Conservation (phyloP, 2,329 filamentous ascomycete genomes). For the Sphaceloma murrayae region DNA sequence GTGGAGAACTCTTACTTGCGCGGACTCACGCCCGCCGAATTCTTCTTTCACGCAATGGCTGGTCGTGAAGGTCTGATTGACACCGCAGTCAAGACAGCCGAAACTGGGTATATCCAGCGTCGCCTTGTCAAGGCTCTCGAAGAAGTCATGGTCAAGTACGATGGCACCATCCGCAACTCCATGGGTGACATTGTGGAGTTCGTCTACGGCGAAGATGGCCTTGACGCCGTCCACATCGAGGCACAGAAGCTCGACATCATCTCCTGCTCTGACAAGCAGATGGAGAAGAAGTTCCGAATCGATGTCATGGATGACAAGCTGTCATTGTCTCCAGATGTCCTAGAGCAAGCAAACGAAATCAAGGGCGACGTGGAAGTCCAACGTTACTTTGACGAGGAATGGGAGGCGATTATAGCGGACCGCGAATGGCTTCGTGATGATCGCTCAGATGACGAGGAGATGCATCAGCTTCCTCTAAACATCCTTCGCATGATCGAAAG, state of each 20-base stretch:
- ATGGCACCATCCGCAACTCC: constrained; percentile 94
- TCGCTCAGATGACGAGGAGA: constrained; percentile 64
- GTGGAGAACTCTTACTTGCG: constrained; percentile 98
- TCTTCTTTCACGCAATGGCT: constrained; percentile 99
- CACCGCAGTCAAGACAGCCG: constrained; percentile 97
- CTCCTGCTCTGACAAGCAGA: constrained; percentile 64
- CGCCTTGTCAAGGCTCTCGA: constrained; percentile 96
- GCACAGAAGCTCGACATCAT: constrained; percentile 84
- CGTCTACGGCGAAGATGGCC: constrained; percentile 91
- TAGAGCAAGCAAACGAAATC: constrained; percentile 82
- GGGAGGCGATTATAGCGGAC: constrained; percentile 65
- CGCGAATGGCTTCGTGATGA: constrained; percentile 65
- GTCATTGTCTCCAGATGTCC: constrained; percentile 55
- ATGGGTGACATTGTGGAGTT: constrained; percentile 95
- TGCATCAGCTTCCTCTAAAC: constrained; percentile 88
- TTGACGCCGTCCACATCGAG: constrained; percentile 89
- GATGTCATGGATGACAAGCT: constrained; percentile 67
- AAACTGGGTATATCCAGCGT: constrained; percentile 98
- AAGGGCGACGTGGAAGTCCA: constrained; percentile 82
- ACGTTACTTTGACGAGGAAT: constrained; percentile 78
- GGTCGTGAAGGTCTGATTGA: constrained; percentile 99
- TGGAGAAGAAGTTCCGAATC: constrained; percentile 72
- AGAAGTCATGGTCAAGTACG: constrained; percentile 95
- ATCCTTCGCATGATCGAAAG: constrained; percentile 83
- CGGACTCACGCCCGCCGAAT: constrained; percentile 88